Evolutionary conservation across 805 yeast species (phyloP).

Genomic region (Naumovozyma baii): DNA sequence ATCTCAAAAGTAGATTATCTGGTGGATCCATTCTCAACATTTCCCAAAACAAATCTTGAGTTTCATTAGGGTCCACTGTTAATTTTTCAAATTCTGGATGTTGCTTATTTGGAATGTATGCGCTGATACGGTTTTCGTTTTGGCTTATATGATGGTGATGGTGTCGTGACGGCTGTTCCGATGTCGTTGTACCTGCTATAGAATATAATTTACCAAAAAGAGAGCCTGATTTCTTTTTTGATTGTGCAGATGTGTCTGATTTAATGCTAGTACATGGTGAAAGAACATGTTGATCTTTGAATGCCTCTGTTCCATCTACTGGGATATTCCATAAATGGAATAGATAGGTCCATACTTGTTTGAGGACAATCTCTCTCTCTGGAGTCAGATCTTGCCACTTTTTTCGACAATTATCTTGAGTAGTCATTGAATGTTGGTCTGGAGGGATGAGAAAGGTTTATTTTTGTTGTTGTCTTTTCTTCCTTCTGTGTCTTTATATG

Average conservation of each 20-base stretch:
- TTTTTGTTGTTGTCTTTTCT: no score
- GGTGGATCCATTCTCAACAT: conserved; percentile 69
- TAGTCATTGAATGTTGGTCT: neutral
- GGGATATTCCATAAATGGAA: conserved; percentile 50
- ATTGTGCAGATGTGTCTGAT: conserved; percentile 6
- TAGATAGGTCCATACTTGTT: conserved; percentile 62
- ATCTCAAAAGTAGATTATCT: conserved; percentile 69
- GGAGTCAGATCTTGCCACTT: conserved; percentile 24
- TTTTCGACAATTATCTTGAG: neutral
- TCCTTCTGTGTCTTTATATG: no score
- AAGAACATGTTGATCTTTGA: conserved; percentile 3
- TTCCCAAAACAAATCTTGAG: conserved; percentile 46
- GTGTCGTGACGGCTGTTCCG: neutral
- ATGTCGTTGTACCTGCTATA: neutral
- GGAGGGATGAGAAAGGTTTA: no score
- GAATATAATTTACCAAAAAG: conserved; percentile 5
- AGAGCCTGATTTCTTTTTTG: conserved; percentile 1
- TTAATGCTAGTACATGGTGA: conserved; percentile 3
- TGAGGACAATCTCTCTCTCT: conserved; percentile 54
- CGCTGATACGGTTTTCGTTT: neutral
- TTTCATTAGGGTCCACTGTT: conserved; percentile 35
- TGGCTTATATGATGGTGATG: neutral
- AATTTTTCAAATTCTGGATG: conserved; percentile 43
- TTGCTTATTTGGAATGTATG: conserved; percentile 21
- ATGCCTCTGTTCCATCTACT: conserved; percentile 25